Evolutionary conservation across 768 basidiomycete genomes (phyloP), one percentile per base, ranked within the genome.

Genomic region (Tylopilus subfusipes): DNA sequence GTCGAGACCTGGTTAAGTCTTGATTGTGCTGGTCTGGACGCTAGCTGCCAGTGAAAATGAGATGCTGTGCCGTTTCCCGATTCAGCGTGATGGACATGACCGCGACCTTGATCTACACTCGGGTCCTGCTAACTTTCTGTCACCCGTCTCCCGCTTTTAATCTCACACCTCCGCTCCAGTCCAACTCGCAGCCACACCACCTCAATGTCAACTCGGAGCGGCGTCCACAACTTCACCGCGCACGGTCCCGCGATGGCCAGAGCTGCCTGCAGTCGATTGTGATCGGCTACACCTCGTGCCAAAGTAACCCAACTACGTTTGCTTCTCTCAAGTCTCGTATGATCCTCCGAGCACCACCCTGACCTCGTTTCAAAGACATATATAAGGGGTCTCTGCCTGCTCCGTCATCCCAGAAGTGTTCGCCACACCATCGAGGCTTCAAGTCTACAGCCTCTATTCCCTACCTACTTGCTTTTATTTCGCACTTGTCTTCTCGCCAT

Each of bases 361-460:
- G 64, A 67, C 76, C 77, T 77, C 76, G 69, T 78, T 76, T 66
- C 66, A 65, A 50, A 53, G 61, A 61, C 57, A 55, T 62, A 68
- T 63, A 72, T 64, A 68, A 63, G 48, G 42, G 50, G 42, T 49
- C 70, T 58, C 57, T 55, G 45, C 57, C 48, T 45, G 50, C 60
- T 45, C 54, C 53, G 58, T 56, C 29, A 43, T 55, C 42, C 54
- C 48, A 50, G 59, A 54, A 63, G 59, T 61, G 44, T 58, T 56
- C 61, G 55, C 64, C 59, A 57, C 60, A 61, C 57, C 55, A 50
- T 56, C 54, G 48, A 60, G 58, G 54, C 55, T 58, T 47, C 38
- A 48, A 55, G 56, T 52, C 50, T 40, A 55, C 60, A 52, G 24
- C 52, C 52, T 33, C 38, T 57, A 55, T 65, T 64, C 57, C 54